Evolutionary conservation across 257 asterid species (phyloP), one percentile per base, ranked within the genome.

Genomic region (Prunella vulgaris): DNA sequence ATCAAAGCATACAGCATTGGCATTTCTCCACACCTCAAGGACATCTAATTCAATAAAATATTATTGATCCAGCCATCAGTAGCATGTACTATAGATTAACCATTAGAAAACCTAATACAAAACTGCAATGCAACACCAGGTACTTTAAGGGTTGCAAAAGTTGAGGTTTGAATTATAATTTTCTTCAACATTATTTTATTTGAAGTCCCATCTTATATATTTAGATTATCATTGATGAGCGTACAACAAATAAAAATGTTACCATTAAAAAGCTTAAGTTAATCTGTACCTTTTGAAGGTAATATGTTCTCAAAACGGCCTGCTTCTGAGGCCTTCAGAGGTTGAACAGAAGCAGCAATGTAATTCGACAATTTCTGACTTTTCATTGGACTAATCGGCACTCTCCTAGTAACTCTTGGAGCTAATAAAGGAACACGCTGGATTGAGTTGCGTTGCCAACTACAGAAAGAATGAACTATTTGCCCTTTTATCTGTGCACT

Each of bases 1-100:
- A 64, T 93, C 99, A 72, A 93, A 93, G 84, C 99, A 93, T 71
- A 90, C 96, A 62, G 91, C 96, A 76, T 84, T 62, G 25, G 95
- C 85, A 57, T 76, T 82, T 76, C 77, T 77, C 97, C 97, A 93
- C 68, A 81, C 69, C 48, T 90, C 90, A 74, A 93, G 93, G 63
- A 87, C 80, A 88, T 88, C 99, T 91, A 63, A 17, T 7, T 5
- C 1, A 18, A 21, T 17, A 44, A 75, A 75, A 71, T 56, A 64
- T 78, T n/a, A 80, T 71, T 51, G 63, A 74, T 72, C 60, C 65
- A 69, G 33, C n/a, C 27, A 75, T 67, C 63, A 80, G 81, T 58
- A 80, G 27, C 70, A 28, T 25, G 28, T 25, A 25, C 28, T 25
- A 25, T 25, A 25, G 28, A 25, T 25, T 25, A 25, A 25, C 28